Evolutionary conservation across 352 stramenopile species (phyloP), one percentile per base, ranked within the genome.

Genomic region (Thraustochytrium sp.): DNA sequence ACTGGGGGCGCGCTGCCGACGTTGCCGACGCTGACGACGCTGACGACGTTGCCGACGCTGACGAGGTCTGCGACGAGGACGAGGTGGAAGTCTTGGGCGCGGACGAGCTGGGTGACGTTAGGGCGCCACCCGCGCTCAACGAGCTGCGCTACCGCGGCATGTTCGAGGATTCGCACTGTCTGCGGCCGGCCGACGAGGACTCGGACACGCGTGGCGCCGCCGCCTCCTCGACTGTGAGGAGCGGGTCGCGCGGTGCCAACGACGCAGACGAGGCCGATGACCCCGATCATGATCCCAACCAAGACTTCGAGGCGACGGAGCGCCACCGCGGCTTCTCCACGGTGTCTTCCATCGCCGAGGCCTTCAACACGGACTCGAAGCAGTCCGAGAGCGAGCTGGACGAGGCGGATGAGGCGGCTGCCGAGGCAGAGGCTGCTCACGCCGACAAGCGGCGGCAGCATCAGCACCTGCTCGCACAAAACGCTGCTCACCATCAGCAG

Each of bases 301-400:
- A n/a, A n/a, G n/a, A n/a, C n/a, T 55, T 55, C 48, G n/a, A 55
- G 26, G 59, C 9, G 34, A n/a, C 11, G 59, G n/a, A n/a, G n/a
- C n/a, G n/a, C n/a, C n/a, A 72, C 0, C 59, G 59, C 40, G 36
- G 59, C 9, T 72, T 49, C 18, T 72, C 59, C 26, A 72, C 36
- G 16, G 59, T 16, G 26, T 72, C 59, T 16, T n/a, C n/a, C n/a
- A n/a, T 23, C 49, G 49, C 18, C 49, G 26, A 55, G 18, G 18
- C 18, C 49, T 18, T 23, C 49, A 55, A 55, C 49, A 23, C 42
- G 18, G 65, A 77, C 42, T 62, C 42, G 37, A 77, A 62, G 42
- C 42, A 77, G 31, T 23, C 26, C 65, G 49, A 77, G 42, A 77
- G 65, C 65, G 49, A 77, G 65, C 18, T 16, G 21, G 63, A 76